Base-by-base conservation (phyloP, 1,284 basidiomycete genomes). In the Cryptococcus amylolentus region DNA sequence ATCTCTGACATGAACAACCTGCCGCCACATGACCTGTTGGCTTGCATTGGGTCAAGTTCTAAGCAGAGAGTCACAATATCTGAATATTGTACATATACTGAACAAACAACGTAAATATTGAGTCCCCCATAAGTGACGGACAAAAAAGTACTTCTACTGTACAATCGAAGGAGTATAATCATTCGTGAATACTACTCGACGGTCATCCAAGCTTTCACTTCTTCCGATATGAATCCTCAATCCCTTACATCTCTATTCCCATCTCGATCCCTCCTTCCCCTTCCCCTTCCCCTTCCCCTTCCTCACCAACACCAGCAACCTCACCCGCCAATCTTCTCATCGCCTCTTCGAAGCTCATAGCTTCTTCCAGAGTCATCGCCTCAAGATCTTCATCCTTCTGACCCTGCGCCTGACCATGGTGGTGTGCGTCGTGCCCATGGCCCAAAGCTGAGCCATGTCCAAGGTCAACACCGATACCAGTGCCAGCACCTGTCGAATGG, bases 291-390 rank as follows among this genome's bases (percentile, higher is more conserved):
- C 42, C 54, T 18, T 13, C 50, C 26, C 43, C 50, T 23, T 13
- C 50, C 8, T 45, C 50, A 41, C 41, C 40, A 6, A 54, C 51
- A 44, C 31, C 9, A 14, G 43, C 52, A 18, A 61, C 56, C 35
- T 53, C 53, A 18, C 54, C 59, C 2, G 59, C 56, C 53, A 61
- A 52, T 26, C 59, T 39, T 43, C 59, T 55, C 58, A 60, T 60
- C 3, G 58, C 58, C 40, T 60, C 58, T 42, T 60, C 58, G 10
- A 60, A 26, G 35, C 51, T 54, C 53, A 61, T 56, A 23, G 58
- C 58, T 38, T 60, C 58, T 46, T 60, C 58, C 16, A 60, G n/a
- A 20, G 47, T 54, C 51, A 60, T 61, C 26, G 54, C 59, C 42
- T 51, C 54, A 4, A 56, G 51, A 49, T 61, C 59, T 35, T 61